phyloP scores from a whole-genome alignment of 2,329 filamentous ascomycete species.

The Clarireedia sp. region DNA sequence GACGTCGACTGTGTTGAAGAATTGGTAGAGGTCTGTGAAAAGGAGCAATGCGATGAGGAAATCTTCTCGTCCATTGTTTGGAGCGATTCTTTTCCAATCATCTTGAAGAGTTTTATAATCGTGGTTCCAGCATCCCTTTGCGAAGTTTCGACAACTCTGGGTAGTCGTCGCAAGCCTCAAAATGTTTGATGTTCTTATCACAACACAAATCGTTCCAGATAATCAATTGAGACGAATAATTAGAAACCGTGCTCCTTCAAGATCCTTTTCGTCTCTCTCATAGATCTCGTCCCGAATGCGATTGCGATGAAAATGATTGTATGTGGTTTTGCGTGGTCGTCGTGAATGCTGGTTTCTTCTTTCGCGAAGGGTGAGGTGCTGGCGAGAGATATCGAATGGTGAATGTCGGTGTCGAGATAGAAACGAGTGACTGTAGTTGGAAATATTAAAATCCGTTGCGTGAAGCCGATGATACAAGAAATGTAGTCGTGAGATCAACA shows the following conservation, averaged over 20 bases:
- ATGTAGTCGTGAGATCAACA: not conserved
- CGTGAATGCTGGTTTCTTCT: not conserved
- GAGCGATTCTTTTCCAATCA: not conserved
- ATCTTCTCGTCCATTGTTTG: not conserved
- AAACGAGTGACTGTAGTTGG: conserved; percentile 9
- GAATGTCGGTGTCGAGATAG: not conserved
- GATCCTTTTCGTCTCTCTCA: not conserved
- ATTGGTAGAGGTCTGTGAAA: not conserved
- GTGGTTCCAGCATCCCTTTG: conserved; percentile 27
- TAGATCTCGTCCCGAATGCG: not conserved
- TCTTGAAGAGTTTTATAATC: conserved; percentile 14
- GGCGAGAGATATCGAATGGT: not conserved
- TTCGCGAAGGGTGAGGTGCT: not conserved
- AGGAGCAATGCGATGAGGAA: not conserved
- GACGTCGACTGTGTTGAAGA: not conserved
- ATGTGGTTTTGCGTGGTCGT: not conserved
- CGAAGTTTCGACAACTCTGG: not conserved
- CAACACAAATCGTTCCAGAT: not conserved
- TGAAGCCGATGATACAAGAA: not conserved
- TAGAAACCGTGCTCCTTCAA: too few species aligned
- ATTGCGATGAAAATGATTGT: not conserved
- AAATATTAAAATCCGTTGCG: not conserved
- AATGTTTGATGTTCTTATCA: not conserved
- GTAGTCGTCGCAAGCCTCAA: not conserved
- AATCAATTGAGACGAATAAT: too few species aligned